Percentiles rank a stretch among this genome's conserved stretches.
Conservation (phyloP, 495 filamentous ascomycete genomes). For the Podospora pseudoanserina region DNA sequence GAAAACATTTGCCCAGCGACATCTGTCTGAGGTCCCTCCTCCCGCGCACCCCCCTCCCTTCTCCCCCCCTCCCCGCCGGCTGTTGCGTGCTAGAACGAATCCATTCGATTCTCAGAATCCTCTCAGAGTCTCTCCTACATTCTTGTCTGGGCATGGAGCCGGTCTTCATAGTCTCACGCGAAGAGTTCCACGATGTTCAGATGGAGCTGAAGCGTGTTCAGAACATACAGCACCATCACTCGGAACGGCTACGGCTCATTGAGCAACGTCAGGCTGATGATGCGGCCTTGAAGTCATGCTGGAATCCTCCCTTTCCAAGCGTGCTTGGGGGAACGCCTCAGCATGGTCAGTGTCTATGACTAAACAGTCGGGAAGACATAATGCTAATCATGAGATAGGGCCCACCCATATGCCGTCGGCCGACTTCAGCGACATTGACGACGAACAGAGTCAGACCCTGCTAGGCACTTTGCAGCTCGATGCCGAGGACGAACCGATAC, state of each 20-base stretch:
- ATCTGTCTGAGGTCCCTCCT: neutral
- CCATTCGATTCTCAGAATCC: neutral
- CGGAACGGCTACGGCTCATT: constrained; percentile 71
- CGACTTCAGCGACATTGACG: constrained; percentile 70
- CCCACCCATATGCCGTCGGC: constrained; percentile 67
- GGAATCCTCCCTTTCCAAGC: constrained; percentile 83
- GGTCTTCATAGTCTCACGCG: constrained; percentile 50
- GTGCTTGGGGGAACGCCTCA: constrained; percentile 73
- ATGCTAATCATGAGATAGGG: constrained; percentile 49
- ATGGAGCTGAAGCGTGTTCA: constrained; percentile 84
- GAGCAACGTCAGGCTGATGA: constrained; percentile 81
- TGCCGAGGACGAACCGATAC: constrained; percentile 78
- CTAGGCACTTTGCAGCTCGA: constrained; percentile 68
- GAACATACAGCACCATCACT: constrained; percentile 70
- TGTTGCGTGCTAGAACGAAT: neutral
- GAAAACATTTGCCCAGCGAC: no score
- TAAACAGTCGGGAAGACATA: constrained; percentile 3
- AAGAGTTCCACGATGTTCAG: constrained; percentile 83
- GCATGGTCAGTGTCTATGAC: constrained; percentile 58
- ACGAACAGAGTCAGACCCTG: constrained; percentile 68
- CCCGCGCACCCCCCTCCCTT: no score
- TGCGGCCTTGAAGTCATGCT: constrained; percentile 77
- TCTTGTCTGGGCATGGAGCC: constrained; percentile 50
- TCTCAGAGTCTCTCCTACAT: neutral
- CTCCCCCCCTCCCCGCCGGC: constrained; percentile 7